Evolutionary conservation across 2,329 filamentous ascomycete species (phyloP), one percentile per base, ranked within the genome.

Genomic region (Colletotrichum eleusines): DNA sequence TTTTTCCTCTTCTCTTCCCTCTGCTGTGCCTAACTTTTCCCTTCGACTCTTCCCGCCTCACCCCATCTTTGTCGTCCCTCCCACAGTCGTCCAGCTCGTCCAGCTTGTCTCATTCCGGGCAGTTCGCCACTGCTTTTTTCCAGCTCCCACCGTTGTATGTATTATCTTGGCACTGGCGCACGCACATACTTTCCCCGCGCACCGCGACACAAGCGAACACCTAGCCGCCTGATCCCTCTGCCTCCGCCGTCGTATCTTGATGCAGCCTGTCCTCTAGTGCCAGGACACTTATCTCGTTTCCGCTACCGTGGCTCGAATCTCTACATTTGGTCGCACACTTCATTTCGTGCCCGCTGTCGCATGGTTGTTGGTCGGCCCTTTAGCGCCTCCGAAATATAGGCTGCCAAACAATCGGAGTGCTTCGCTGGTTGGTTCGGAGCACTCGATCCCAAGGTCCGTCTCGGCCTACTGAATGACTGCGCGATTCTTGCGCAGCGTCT

Each of bases 101-200:
- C 35, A 57, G 44, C 26, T 28, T 31, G 31, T 31, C 44, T 28
- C 9, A 6, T 5, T 33, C 26, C 28, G n/a, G n/a, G 42, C 42
- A 46, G 28, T 38, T 61, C n/a, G 48, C 44, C 31, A 38, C 59
- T 50, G n/a, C n/a, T 20, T 3, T 50, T 50, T 61, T 61, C 44
- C 31, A 62, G 44, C 44, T 61, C 31, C n/a, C 18, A 20, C 33
- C 33, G 23, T 40, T 18, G 11, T 35, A 40, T 12, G 14, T 40
- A 51, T 38, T 38, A 48, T 23, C n/a, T 50, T 31, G 23, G 28
- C 48, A 44, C 40, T 31, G 46, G 54, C 63, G 55, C 63, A 58
- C 51, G 53, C 62, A 65, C 61, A 53, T 51, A 33, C 53, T 26
- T 48, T 50, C 35, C 50, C 53, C 50, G 62, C 62, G 40, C 62